A percentile compares a stretch with the other conserved stretches of the same genome.
These are phyloP conservation scores for Epichloe glyceriae DNA, from an alignment of 2,329 filamentous ascomycete species.

Conservation along the genomic window DNA sequence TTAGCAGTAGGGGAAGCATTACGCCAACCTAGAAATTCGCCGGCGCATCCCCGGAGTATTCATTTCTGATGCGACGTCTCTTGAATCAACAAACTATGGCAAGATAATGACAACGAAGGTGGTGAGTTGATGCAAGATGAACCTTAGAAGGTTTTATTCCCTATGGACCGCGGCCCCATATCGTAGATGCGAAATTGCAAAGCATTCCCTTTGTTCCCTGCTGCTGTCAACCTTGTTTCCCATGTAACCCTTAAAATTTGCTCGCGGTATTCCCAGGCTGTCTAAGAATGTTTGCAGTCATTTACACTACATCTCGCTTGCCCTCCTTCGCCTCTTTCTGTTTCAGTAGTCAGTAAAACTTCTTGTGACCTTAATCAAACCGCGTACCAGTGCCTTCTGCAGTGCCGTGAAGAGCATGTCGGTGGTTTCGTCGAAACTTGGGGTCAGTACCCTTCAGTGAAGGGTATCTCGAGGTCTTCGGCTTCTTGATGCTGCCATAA, in stretches of 20 bases:
- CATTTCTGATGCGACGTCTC: neutral
- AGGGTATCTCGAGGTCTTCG: constrained; percentile 96
- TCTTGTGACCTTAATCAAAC: neutral
- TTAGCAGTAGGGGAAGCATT: too few species aligned
- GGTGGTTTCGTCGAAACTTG: constrained; percentile 99
- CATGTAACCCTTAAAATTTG: neutral
- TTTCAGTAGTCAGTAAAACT: constrained; percentile 21
- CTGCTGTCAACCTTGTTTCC: neutral
- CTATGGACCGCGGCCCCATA: neutral
- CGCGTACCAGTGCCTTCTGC: constrained; percentile 89
- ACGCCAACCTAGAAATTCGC: neutral
- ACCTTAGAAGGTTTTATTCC: neutral
- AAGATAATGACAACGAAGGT: neutral
- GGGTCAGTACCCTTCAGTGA: constrained; percentile 98
- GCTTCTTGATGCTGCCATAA: constrained; percentile 91
- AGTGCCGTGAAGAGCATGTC: constrained; percentile 98
- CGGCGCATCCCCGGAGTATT: too few species aligned
- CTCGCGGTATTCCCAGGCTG: neutral
- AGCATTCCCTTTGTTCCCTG: neutral
- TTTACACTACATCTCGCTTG: constrained; percentile 75
- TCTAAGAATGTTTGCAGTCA: neutral
- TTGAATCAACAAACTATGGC: neutral
- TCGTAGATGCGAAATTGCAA: neutral
- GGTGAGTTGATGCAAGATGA: neutral
- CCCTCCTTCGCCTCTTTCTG: constrained; percentile 98